phyloP scores from a whole-genome alignment of 352 stramenopile species.

The Pythium insidiosum region DNA sequence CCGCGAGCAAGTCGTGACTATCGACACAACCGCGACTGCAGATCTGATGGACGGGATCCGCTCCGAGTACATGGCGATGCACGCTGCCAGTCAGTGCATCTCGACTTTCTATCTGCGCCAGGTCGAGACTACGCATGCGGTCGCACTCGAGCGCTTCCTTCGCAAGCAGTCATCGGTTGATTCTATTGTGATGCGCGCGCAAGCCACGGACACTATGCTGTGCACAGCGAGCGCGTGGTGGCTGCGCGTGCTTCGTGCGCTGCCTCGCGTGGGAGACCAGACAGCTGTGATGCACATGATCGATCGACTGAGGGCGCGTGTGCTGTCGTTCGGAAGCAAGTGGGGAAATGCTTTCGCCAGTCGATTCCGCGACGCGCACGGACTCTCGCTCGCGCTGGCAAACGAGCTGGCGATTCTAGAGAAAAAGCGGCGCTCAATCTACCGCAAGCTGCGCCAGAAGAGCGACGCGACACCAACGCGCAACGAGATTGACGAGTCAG shows the following conservation, averaged over 20 bases:
- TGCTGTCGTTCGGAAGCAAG: constrained; percentile 29
- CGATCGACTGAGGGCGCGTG: constrained; percentile 32
- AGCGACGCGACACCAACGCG: constrained; percentile 28
- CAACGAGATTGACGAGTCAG: constrained; percentile 44
- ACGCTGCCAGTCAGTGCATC: constrained; percentile 6
- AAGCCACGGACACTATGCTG: too few relatives aligned
- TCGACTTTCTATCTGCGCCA: constrained; percentile 10
- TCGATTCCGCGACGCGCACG: constrained; percentile 31
- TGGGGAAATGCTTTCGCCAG: constrained; percentile 37
- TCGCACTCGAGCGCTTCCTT: constrained; percentile 2
- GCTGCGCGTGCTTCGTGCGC: constrained; percentile 22
- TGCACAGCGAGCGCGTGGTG: not conserved
- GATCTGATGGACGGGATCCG: too few relatives aligned
- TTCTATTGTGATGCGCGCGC: too few relatives aligned
- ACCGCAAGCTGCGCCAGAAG: constrained; percentile 24
- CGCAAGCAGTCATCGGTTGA: too few relatives aligned
- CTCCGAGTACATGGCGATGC: constrained; percentile 22
- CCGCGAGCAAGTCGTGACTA: not conserved
- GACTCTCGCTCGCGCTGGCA: constrained; percentile 40
- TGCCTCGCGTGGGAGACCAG: not conserved
- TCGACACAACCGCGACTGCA: constrained; percentile 12
- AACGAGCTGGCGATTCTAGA: constrained; percentile 36
- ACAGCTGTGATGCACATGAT: constrained; percentile 14
- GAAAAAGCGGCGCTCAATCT: constrained; percentile 23
- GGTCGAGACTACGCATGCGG: constrained; percentile 4